Evolutionary conservation across 805 yeast species (phyloP).

Genomic region (Teunomyces panamensis): DNA sequence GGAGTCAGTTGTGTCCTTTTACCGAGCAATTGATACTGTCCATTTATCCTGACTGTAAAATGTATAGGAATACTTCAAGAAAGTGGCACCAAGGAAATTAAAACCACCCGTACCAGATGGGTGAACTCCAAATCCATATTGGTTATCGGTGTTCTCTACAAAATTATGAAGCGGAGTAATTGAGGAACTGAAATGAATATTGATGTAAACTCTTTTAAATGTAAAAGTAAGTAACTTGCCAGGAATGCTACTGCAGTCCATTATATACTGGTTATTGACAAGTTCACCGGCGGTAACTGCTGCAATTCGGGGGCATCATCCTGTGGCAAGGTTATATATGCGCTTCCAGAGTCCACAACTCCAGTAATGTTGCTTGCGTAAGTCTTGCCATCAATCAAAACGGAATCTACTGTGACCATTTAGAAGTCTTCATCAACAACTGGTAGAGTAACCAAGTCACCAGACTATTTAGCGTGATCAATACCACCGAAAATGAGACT

Average conservation of each 20-base stretch:
- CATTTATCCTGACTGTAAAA: constrained; percentile 52
- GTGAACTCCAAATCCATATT: background rate
- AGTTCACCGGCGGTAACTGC: background rate
- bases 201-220: constrained; percentile 5
- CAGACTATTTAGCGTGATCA: constrained; percentile 17
- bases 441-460: constrained; percentile 6
- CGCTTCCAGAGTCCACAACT: constrained; percentile 10
- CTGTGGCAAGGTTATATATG: constrained; percentile 4
- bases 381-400: background rate
- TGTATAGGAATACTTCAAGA: constrained; percentile 50
- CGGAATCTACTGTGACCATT: constrained; percentile 1
- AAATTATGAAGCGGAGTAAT: background rate
- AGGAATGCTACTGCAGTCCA: constrained; percentile 6
- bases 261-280: background rate
- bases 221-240: constrained; percentile 5
- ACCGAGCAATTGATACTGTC: constrained; percentile 48
- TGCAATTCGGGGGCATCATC: background rate
- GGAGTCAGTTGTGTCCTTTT: constrained; percentile 23
- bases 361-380: constrained; percentile 1
- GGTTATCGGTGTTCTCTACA: background rate
- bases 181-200: constrained; percentile 8
- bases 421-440: background rate
- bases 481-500: constrained; percentile 21
- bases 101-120: background rate
- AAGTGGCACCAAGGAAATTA: constrained; percentile 48